Evolutionary conservation across 345 rosid genomes (phyloP).

Genomic region (Pistacia atlantica): DNA sequence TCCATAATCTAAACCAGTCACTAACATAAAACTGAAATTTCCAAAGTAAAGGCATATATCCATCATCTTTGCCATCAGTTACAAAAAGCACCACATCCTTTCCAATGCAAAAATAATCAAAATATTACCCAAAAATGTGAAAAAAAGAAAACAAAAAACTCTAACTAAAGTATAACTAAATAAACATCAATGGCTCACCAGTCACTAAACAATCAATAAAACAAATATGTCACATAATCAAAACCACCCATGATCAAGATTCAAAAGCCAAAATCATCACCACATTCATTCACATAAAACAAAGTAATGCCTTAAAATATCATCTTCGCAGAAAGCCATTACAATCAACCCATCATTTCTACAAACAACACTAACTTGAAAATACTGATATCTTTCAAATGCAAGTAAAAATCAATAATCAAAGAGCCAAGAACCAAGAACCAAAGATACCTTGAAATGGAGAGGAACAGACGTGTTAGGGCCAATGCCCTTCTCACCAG

Average conservation of each 20-base stretch:
- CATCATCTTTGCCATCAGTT: too few species aligned
- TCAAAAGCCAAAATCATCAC: not conserved
- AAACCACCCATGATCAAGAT: slow-evolving; percentile 1
- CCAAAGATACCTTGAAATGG: slow-evolving; percentile 70
- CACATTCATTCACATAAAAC: too few species aligned
- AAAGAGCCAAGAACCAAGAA: too few species aligned
- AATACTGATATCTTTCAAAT: not conserved
- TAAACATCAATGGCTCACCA: too few species aligned
- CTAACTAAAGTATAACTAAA: too few species aligned
- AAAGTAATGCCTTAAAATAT: not conserved
- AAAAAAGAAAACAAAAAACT: too few species aligned
- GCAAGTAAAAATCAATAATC: not conserved
- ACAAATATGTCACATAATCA: not conserved
- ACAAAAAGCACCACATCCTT: not conserved
- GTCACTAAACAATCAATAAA: too few species aligned
- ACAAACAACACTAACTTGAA: not conserved
- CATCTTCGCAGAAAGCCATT: not conserved
- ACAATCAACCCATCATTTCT: slow-evolving; percentile 7
- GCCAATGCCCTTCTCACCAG: slow-evolving; percentile 91
- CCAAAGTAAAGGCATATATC: too few species aligned
- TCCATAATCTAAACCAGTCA: not conserved
- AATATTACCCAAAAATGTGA: not conserved
- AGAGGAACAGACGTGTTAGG: slow-evolving; percentile 75
- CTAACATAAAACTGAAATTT: too few species aligned
- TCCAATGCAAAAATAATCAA: not conserved